Evolutionary conservation across 345 rosid genomes (phyloP).

Genomic region (Cochlearia excelsa): DNA sequence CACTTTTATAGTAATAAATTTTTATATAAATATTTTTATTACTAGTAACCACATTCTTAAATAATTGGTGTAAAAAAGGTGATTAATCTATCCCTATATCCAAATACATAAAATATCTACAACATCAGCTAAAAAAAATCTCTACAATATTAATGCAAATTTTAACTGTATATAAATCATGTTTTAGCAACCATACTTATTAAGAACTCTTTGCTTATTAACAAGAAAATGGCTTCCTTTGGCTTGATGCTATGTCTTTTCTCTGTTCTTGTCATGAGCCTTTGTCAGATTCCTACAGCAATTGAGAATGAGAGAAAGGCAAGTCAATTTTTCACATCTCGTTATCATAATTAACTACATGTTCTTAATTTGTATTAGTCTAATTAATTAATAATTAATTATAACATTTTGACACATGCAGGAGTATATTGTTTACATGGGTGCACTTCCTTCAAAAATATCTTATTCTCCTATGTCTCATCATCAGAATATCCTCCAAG

Average conservation of each 20-base stretch:
- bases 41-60: too few species aligned
- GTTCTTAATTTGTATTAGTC: background rate
- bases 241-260: slow-evolving; percentile 10
- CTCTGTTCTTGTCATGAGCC: slow-evolving; percentile 12
- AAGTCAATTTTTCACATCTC: background rate
- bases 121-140: too few species aligned
- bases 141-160: slow-evolving; percentile 9
- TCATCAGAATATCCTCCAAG: slow-evolving; percentile 34
- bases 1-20: too few species aligned
- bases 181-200: slow-evolving; percentile 3
- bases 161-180: slow-evolving; percentile 2
- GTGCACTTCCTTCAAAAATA: slow-evolving; percentile 26
- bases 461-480: slow-evolving; percentile 32
- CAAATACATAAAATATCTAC: too few species aligned
- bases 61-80: background rate
- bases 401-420: slow-evolving; percentile 6
- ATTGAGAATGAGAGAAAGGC: slow-evolving; percentile 25
- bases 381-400: background rate
- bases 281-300: slow-evolving; percentile 20
- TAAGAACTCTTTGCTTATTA: background rate
- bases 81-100: background rate
- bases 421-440: slow-evolving; percentile 38
- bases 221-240: slow-evolving; percentile 19
- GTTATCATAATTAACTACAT: background rate
- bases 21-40: too few species aligned